Evolutionary conservation across 176 grass and related monocot genomes (phyloP), one percentile per base, ranked within the genome.

Genomic region (Typha latifolia): DNA sequence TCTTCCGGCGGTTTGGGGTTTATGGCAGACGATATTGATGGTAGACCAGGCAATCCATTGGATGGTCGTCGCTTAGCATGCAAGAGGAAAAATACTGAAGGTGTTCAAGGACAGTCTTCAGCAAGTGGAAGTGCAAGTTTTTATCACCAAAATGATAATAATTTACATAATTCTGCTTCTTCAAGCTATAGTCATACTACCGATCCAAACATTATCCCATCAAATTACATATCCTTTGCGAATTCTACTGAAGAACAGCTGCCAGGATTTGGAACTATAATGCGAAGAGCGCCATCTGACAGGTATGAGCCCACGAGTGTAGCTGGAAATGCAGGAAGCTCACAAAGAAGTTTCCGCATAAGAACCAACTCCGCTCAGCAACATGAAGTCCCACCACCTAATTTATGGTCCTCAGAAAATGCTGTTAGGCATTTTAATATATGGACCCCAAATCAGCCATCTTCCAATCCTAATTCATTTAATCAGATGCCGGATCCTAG

Each of bases 51-150:
- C 23, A 81, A 78, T 82, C 84, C 75, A 62, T 16, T 84, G 31
- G 89, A 84, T n/a, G 78, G 81, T 5, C 84, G 84, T 4, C 75
- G 89, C 4, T 31, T 84, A 37, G 81, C 89, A 0, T 87, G 89
- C 78, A 91, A 91, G 76, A 91, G 89, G 71, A 91, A 91, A 84
- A 87, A 79, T 49, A 79, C 84, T 62, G 84, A 91, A 15, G 84
- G 84, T 64, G 32, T 81, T 15, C 67, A 72, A 67, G 84, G 84
- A 22, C 81, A 82, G 48, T 74, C 72, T 71, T 91, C 89, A 71
- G 29, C 66, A 16, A 71, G 75, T 74, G 72, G 51, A 61, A 85
- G 79, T 68, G 72, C 79, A 47, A 80, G 81, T 62, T 82, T 79
- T 71, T n/a, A 62, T 51, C 62, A 84, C 23, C 83, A 73, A 64